Evolutionary conservation across 2,329 filamentous ascomycete genomes (phyloP), one percentile per base, ranked within the genome.

Genomic region (Fusarium armeniacum): DNA sequence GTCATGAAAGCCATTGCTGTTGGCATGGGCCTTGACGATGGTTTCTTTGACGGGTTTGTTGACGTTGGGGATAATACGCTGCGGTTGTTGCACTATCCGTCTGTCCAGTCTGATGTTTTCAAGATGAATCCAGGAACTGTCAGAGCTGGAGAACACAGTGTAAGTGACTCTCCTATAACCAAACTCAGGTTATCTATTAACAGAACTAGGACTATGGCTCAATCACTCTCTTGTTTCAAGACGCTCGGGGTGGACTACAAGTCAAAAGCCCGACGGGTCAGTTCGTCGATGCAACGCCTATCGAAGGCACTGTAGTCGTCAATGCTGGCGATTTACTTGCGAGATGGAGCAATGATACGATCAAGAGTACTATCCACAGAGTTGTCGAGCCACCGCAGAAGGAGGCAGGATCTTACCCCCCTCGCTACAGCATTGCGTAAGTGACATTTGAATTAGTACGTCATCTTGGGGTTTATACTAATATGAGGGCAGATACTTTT

Each of bases 321-420:
- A 98, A 98, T 75, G 94, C 94, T 0, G 94, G 94, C 2, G 94
- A 98, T 77, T 78, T 98, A 71, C 83, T 98, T 51, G 91, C 93
- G 2, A 85, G 94, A 54, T 97, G 94, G 94, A 93, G 91, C 69
- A 98, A 98, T 76, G 93, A 97, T 75, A 91, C 88, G 6, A 97
- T 98, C 81, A 94, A 92, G 82, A 95, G 92, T 76, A 98, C 94
- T 6, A 88, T 94, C 64, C 94, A 98, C 79, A 89, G 94, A 13
- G 94, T 98, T 1, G 92, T 98, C 7, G 92, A 97, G 81, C 94
- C 94, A 3, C 92, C 93, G 1, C 82, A 83, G 18, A 85, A 84
- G 6, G 83, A 81, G 5, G 81, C 81, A 10, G 85, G 84, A 18
- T 81, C 83, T 40, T 91, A 97, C 78, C 93, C 93, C 2, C 85